Base-by-base conservation (phyloP, 2,329 filamentous ascomycete genomes). In the Pseudopyricularia javanii region DNA sequence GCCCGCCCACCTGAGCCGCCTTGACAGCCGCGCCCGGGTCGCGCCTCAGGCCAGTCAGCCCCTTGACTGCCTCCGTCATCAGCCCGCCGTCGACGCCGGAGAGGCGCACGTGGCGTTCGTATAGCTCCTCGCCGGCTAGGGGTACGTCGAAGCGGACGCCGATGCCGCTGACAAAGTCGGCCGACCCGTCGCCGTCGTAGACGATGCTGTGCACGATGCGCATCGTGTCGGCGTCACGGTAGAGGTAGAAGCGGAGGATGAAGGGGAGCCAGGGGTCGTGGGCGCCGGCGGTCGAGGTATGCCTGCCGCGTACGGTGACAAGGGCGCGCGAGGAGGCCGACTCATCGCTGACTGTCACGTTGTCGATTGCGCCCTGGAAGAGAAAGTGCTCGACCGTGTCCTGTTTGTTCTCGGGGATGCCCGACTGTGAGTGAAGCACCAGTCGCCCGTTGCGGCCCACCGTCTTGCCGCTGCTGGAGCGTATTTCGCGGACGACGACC, bases 21-120 rank as follows among this genome's bases (percentile, higher is more conserved):
- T 74, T 71, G 9, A 79, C 72, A 0, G 63, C 64, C 3, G 60
- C 57, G 0, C 77, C 77, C 0, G 79, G 78, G 49, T 80, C 79
- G 52, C 70, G 61, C 1, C 80, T 70, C 4, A 83, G 64, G 1
- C 80, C 80, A 0, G 80, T 81, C 12, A 84, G 69, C 1, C 79
- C 79, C 58, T 80, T 73, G 0, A 82, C 75, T 0, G 76, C 75
- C 59, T 84, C 80, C 20, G 69, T 72, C 0, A 84, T 64, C 7
- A 82, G 61, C 0, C 79, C 79, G 1, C 76, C 76, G 3, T 76
- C 70, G 0, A 73, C 71, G 12, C 79, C 78, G 0, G 76, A 73
- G 20, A 83, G 68, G 8, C 79, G 68, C 6, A 83, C 62, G 53
- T 83, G 80, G 2, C 79, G 76, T 61, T 84, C 72, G 59, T 81